These are phyloP conservation scores for Clarkia xantiana DNA, from an alignment of 345 rosid genomes.

Conservation along the genomic window DNA sequence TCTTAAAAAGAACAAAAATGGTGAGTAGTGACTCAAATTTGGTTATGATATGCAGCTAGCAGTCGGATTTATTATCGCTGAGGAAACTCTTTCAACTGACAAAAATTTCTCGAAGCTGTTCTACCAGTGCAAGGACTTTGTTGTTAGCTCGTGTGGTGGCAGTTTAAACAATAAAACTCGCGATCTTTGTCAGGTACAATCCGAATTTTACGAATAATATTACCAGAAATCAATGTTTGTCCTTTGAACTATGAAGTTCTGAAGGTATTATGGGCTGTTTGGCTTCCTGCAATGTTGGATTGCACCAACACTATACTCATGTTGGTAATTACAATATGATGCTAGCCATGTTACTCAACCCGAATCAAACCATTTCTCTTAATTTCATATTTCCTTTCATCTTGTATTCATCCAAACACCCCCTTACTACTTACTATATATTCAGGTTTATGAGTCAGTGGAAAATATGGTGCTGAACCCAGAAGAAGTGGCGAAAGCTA, in stretches of 20 bases:
- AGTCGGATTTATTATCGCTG: slow-evolving; percentile 46
- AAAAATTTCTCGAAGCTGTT: slow-evolving; percentile 50
- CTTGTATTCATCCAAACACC: no score
- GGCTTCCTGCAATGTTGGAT: no score
- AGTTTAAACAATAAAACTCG: slow-evolving; percentile 51
- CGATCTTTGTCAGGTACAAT: slow-evolving; percentile 61
- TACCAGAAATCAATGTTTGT: background rate
- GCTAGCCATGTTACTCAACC: no score
- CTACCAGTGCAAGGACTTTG: slow-evolving; percentile 65
- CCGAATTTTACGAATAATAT: background rate
- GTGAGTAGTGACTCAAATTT: background rate
- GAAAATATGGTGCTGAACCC: slow-evolving; percentile 54
- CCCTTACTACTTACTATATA: no score
- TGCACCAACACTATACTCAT: no score
- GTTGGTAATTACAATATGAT: no score
- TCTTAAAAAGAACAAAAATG: background rate
- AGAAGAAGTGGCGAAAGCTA: slow-evolving; percentile 44
- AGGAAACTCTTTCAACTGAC: slow-evolving; percentile 31
- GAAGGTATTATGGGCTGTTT: no score
- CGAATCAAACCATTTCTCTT: no score
- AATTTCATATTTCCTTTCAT: no score
- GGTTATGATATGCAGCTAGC: slow-evolving; percentile 33
- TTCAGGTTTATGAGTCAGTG: slow-evolving; percentile 67
- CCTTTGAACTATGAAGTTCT: no score
- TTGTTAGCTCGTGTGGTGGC: slow-evolving; percentile 44